Conservation (phyloP, 331 rosid genomes). For the Prunus yedoensis region DNA sequence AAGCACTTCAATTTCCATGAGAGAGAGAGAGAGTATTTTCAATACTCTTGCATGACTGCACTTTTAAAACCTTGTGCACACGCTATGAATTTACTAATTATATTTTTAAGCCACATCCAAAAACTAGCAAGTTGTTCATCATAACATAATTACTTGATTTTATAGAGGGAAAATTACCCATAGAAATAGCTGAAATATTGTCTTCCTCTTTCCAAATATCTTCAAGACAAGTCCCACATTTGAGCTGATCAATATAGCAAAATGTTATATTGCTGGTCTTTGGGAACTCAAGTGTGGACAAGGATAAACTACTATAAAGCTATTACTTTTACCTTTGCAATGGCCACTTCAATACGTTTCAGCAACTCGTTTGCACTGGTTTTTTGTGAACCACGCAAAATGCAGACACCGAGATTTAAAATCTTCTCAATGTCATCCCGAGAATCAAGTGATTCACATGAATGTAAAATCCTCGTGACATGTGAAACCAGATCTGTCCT, state of each 20-base stretch:
- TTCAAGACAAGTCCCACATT: constrained; percentile 50
- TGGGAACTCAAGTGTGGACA: constrained; percentile 11
- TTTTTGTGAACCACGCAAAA: constrained; percentile 70
- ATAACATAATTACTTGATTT: constrained; percentile 9
- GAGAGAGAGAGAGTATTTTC: constrained; percentile 7
- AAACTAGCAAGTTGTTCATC: constrained; percentile 11
- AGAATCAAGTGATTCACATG: constrained; percentile 48
- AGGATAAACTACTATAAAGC: constrained; percentile 14
- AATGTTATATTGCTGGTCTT: constrained; percentile 35
- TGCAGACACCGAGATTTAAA: constrained; percentile 57
- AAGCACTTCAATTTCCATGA: too few relatives aligned
- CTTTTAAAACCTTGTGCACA: constrained; percentile 1
- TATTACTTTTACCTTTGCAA: constrained; percentile 54
- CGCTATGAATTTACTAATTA: not conserved
- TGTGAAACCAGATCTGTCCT: constrained; percentile 69
- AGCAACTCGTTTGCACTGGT: constrained; percentile 48
- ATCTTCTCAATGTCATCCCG: constrained; percentile 52
- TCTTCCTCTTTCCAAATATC: constrained; percentile 52
- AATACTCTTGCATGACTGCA: not conserved
- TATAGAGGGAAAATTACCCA: constrained; percentile 39
- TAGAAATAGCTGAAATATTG: constrained; percentile 21
- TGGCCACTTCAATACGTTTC: constrained; percentile 43
- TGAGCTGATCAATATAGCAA: constrained; percentile 57
- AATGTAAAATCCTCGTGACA: constrained; percentile 44
- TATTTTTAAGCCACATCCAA: not conserved